Conservation (phyloP, 2,329 filamentous ascomycete genomes). For the Trichoderma lentiforme region DNA sequence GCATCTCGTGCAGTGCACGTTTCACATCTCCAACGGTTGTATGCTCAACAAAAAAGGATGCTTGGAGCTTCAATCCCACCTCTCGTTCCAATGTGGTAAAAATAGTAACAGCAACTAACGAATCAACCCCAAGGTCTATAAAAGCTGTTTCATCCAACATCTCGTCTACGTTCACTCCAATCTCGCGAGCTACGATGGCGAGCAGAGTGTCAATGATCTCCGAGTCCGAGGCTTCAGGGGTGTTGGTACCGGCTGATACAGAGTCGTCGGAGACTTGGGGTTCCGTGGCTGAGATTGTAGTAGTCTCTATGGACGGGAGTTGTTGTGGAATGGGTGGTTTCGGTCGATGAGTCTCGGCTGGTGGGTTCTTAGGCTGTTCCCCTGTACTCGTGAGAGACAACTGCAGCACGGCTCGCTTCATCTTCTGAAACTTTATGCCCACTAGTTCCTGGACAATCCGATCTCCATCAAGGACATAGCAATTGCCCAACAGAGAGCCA, state of each 20-base stretch:
- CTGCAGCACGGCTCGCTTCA: background rate
- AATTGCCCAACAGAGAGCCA: background rate
- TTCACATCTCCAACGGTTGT: slow-evolving; percentile 9
- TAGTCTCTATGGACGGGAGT: background rate
- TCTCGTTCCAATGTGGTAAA: background rate
- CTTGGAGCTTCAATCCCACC: background rate
- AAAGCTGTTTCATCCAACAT: slow-evolving; percentile 7
- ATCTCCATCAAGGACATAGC: slow-evolving; percentile 4
- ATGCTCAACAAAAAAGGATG: slow-evolving; percentile 12
- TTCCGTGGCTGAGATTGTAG: background rate
- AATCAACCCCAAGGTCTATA: slow-evolving; percentile 14
- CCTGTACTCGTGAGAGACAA: background rate
- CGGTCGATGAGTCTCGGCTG: background rate
- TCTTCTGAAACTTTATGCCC: slow-evolving; percentile 8
- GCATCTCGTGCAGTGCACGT: background rate
- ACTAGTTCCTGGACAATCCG: background rate
- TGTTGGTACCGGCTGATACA: background rate
- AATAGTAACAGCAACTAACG: slow-evolving; percentile 11
- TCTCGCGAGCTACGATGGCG: background rate
- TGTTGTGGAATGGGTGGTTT: background rate
- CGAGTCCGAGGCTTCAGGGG: background rate
- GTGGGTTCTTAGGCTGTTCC: background rate
- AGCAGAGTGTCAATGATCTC: background rate
- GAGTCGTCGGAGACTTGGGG: background rate
- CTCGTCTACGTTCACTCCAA: background rate